Evolutionary conservation across 345 rosid genomes (phyloP), one percentile per base, ranked within the genome.

Genomic region (Arabis alpina): DNA sequence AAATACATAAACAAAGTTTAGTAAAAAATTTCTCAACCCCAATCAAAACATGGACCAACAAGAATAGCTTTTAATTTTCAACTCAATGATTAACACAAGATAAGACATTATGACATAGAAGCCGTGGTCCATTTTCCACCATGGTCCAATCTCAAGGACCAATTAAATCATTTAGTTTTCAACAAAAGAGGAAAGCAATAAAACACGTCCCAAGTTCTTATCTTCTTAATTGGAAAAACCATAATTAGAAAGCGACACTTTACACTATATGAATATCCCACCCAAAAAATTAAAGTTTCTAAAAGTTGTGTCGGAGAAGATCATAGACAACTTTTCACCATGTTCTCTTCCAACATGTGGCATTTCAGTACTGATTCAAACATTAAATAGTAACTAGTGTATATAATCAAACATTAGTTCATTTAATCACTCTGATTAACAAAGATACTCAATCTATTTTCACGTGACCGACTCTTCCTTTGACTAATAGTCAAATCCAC

Each of bases 271-370:
- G 0, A 5, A 69, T 50, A 60, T 51, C 45, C 61, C 11, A 42
- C 8, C 39, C 45, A 61, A 30, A 61, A 15, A 28, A 43, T 13
- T 5, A 23, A 37, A 36, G 8, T 56, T 73, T 61, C 44, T 9
- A 37, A 73, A 65, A 64, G 76, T 41, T 64, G 40, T 74, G 72
- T 74, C 72, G 66, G 72, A 61, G 61, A 47, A 65, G 2, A 32
- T 42, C 68, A 28, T 6, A 42, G 53, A 48, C 19, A 13, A 24
- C 34, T 15, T 56, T 70, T 70, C 39, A 54, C 69, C 28, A 61
- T 54, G 19, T 34, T 68, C 23, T 14, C 25, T 10, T 24, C 52
- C 6, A 24, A 13, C 68, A 42, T 45, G 75, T 71, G 62, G 14
- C 48, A 43, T 4, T 27, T 39, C 28, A 28, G 27, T 6, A 70